A percentile compares a stretch with the other conserved stretches of the same genome.
These are phyloP conservation scores for Trametes cubensis DNA, from an alignment of 768 basidiomycete genomes.

Conservation along the genomic window DNA sequence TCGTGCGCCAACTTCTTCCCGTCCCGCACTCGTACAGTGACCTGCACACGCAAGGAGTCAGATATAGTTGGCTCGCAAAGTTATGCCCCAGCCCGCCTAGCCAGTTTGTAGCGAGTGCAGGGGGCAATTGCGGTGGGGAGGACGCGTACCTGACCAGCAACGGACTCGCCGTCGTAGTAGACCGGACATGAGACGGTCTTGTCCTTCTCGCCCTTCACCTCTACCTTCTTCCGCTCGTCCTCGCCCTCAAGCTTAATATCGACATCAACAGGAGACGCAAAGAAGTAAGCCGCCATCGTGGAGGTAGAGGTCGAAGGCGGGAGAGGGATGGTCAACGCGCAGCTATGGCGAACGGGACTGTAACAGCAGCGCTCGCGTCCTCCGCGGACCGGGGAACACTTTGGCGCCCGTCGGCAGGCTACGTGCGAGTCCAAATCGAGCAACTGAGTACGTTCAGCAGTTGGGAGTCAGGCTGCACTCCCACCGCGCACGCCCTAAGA, in stretches of 20 bases:
- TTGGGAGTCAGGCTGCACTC: no score
- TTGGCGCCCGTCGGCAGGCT: not conserved
- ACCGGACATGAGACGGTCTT: conserved; percentile 84
- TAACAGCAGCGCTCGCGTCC: not conserved
- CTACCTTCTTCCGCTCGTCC: conserved; percentile 85
- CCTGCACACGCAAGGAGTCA: conserved; percentile 45
- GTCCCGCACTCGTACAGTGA: conserved; percentile 85
- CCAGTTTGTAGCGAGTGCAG: not conserved
- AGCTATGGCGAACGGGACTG: conserved; percentile 1
- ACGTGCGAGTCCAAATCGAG: no score
- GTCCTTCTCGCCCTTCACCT: conserved; percentile 89
- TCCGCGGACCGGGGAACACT: not conserved
- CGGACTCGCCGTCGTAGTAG: conserved; percentile 95
- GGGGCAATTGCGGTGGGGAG: no score
- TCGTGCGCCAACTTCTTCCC: conserved; percentile 95
- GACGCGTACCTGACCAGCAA: conserved; percentile 74
- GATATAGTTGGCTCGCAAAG: no score
- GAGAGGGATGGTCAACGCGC: not conserved
- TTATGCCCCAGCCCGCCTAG: no score
- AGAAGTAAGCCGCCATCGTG: conserved; percentile 78
- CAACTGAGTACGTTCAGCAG: no score
- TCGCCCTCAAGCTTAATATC: conserved; percentile 89
- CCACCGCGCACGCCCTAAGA: no score
- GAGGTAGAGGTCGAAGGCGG: not conserved
- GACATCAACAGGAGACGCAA: conserved; percentile 87